Base-by-base conservation (phyloP, 352 stramenopile species). In the Globisporangium canariense region DNA sequence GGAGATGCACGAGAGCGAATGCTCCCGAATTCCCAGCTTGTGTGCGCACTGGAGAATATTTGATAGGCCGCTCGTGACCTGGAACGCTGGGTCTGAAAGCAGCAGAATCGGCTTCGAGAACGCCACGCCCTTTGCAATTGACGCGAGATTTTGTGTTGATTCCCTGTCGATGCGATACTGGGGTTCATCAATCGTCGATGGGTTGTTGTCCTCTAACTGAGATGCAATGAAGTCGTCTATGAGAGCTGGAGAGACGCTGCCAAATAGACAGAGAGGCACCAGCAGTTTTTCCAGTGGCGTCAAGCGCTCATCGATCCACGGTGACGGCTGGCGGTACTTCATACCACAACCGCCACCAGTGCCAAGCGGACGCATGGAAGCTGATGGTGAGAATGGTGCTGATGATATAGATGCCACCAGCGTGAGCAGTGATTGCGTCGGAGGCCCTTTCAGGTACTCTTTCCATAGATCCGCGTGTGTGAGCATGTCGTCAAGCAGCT, bases 231-330 rank as follows among this genome's bases (percentile, higher is more conserved):
- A 59, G 8, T 72, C 60, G 25, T 82, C 60, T 5, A 78, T 32
- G 8, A 69, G 47, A 2, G n/a, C 30, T 64, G 50, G 28, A 0
- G 72, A 64, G 20, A 80, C 22, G 2, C 14, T 68, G 7, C 61
- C 58, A 45, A 80, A 82, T 9, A 82, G 51, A 16, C 67, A 69
- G 6, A 75, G 11, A 46, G 79, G 70, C 14, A 82, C 32, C 49
- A 75, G 41, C 52, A 82, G 60, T 4, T 73, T 65, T 34, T 71
- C 70, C 34, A 82, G 60, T 8, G 69, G 49, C 14, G 60, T 55
- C 32, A 77, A 52, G 22, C 61, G 41, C n/a, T 60, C 28, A 14
- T 58, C 58, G n/a, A 78, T 34, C 75, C 72, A 79, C 8, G 64
- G 58, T 14, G 67, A 54, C 14, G 67, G 58, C 18, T 20, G 5